Base-by-base conservation (phyloP, 1,139 yeast genomes). In the Candida pseudoviswanathii region DNA sequence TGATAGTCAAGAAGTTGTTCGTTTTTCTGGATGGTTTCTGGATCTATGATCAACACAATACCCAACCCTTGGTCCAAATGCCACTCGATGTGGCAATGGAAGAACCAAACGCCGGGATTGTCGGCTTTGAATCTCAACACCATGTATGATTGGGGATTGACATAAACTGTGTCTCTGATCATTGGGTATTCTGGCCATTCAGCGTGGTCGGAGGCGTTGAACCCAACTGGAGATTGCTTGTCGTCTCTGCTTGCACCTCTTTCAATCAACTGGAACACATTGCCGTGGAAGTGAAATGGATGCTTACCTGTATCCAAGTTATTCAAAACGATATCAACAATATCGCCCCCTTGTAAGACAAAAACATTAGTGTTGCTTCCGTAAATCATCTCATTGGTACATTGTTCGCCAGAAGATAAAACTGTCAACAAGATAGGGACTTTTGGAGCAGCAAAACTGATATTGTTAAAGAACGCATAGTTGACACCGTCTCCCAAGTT, bases 261-360 rank as follows among this genome's bases (percentile, higher is more conserved):
- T 72, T 71, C 25, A 42, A 86, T 70, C 11, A 73, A 58, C 67
- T 88, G 95, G 81, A 87, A 88, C 38, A 64, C 77, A 64, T 87
- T 95, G 2, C 96, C 96, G 68, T 88, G 96, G 61, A 88, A 73
- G 71, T 88, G 95, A 85, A 88, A 88, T n/a, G 96, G 95, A 71
- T 88, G 96, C 58, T 77, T 83, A 59, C 95, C 95, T 5, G 87
- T 79, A 65, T 88, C 95, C 57, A 68, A 69, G 64, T 86, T 86
- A 71, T 87, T 87, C 43, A 88, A 61, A n/a, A 85, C 83, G 55
- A 88, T 77, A 57, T 88, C 90, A 22, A 87, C 72, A 58, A 78
- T 72, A 62, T 84, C 91, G 61, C 83, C 85, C 58, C 85, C 81
- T 57, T 85, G 84, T 52, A 91, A 68, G 8, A 92, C 86, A 64